phyloP scores from a whole-genome alignment of 768 basidiomycete genomes.

The Paxillus ammoniavirescens region DNA sequence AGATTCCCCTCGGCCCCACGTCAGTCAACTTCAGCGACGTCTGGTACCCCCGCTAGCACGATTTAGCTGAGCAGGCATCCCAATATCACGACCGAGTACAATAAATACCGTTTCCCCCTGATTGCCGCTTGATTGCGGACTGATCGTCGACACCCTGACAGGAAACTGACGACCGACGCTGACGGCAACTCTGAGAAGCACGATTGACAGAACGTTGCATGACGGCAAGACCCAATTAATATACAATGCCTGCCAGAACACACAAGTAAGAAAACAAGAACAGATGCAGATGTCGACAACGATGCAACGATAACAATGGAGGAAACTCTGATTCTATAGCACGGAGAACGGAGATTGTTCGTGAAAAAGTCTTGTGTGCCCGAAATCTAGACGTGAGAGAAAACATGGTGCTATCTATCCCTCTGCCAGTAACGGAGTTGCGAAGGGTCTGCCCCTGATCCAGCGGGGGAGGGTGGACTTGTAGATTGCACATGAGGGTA shows the following conservation, averaged over 20 bases:
- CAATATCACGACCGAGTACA: not conserved
- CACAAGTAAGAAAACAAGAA: slow-evolving; percentile 1
- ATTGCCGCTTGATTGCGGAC: not conserved
- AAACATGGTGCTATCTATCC: slow-evolving; percentile 15
- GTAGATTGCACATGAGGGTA: slow-evolving; percentile 27
- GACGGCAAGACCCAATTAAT: slow-evolving; percentile 13
- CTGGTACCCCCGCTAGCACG: no score
- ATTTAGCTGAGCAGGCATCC: not conserved
- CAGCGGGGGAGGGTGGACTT: slow-evolving; percentile 26
- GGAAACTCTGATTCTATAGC: not conserved
- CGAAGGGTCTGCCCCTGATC: slow-evolving; percentile 22
- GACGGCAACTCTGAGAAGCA: not conserved
- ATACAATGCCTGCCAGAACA: slow-evolving; percentile 16
- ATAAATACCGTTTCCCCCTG: not conserved
- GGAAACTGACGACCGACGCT: slow-evolving; percentile 8
- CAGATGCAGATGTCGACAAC: slow-evolving; percentile 7
- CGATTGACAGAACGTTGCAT: not conserved
- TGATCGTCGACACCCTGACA: slow-evolving; percentile 18
- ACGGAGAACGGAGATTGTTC: slow-evolving; percentile 1
- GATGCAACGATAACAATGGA: slow-evolving; percentile 11
- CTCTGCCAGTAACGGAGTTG: slow-evolving; percentile 28
- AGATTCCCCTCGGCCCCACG: no score
- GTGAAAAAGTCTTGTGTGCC: slow-evolving; percentile 12
- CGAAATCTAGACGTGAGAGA: slow-evolving; percentile 13
- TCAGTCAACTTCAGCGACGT: no score